Percentiles rank a stretch among this genome's conserved stretches.
These are phyloP conservation scores for Penicillium corylophilum DNA, from an alignment of 2,329 filamentous ascomycete species.

Conservation along the genomic window DNA sequence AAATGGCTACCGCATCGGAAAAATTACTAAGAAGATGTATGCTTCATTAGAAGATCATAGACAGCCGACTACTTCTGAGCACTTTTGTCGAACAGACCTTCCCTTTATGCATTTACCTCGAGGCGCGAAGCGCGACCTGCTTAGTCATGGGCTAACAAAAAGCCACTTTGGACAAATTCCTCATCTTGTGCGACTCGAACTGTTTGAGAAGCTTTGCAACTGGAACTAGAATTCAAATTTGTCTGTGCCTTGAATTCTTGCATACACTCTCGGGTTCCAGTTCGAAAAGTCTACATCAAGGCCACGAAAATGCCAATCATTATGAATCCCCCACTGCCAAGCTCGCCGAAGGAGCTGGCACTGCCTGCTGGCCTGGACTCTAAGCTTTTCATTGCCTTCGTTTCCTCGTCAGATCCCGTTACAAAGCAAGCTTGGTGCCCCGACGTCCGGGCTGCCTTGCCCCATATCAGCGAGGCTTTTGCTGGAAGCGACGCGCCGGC, in stretches of 20 bases:
- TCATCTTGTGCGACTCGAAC: not conserved
- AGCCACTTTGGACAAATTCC: not conserved
- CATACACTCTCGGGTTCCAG: too few relatives aligned
- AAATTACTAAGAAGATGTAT: too few relatives aligned
- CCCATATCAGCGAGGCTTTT: slow-evolving; percentile 34
- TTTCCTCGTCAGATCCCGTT: slow-evolving; percentile 35
- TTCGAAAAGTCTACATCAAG: not conserved
- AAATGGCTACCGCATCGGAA: too few relatives aligned
- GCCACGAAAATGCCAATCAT: slow-evolving; percentile 29
- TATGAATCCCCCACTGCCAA: slow-evolving; percentile 22
- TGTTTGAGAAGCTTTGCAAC: not conserved
- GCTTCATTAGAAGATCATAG: too few relatives aligned
- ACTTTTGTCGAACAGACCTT: too few relatives aligned
- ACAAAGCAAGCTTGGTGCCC: slow-evolving; percentile 44
- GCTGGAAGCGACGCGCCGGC: slow-evolving; percentile 20
- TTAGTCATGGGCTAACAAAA: not conserved
- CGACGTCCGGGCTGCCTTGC: slow-evolving; percentile 40
- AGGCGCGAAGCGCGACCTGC: not conserved
- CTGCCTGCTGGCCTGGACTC: slow-evolving; percentile 17
- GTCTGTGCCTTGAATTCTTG: too few relatives aligned
- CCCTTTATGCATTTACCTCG: too few relatives aligned
- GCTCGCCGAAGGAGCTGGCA: slow-evolving; percentile 27
- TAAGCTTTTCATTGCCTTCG: slow-evolving; percentile 38
- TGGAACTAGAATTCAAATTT: not conserved
- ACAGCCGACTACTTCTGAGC: too few relatives aligned